phyloP scores from a whole-genome alignment of 148 eudicot species.

The Cornus kousa region DNA sequence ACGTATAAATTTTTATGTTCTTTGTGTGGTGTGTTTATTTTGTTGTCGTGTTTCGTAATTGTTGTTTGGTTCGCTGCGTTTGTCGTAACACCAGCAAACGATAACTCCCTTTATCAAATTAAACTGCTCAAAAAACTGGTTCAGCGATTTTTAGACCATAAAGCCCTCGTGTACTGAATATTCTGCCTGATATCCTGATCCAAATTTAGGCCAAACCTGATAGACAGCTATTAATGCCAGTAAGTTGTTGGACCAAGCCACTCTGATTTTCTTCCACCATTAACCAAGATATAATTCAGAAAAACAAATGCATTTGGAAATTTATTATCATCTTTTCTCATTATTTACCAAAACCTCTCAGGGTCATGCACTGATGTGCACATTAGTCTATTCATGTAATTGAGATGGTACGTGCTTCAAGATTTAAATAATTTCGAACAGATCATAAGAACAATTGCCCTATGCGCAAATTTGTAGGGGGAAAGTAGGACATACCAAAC shows the following conservation, averaged over 20 bases:
- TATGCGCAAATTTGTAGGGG: neutral
- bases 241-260: neutral
- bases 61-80: too few relatives aligned
- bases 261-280: neutral
- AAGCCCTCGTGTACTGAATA: too few relatives aligned
- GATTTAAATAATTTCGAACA: neutral
- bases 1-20: too few relatives aligned
- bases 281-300: neutral
- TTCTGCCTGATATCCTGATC: neutral
- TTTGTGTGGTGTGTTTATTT: too few relatives aligned
- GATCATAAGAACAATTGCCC: neutral
- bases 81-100: too few relatives aligned
- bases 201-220: neutral
- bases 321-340: neutral
- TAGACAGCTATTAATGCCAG: neutral
- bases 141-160: too few relatives aligned
- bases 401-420: neutral
- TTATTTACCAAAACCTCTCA: neutral
- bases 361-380: neutral
- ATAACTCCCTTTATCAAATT: too few relatives aligned
- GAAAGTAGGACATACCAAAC: constrained; percentile 49
- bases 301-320: too few relatives aligned
- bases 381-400: neutral
- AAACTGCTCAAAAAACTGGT: too few relatives aligned
- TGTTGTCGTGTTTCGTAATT: too few relatives aligned